These are phyloP conservation scores for Gynochthodes officinalis DNA, from an alignment of 257 asterid species.

Conservation along the genomic window DNA sequence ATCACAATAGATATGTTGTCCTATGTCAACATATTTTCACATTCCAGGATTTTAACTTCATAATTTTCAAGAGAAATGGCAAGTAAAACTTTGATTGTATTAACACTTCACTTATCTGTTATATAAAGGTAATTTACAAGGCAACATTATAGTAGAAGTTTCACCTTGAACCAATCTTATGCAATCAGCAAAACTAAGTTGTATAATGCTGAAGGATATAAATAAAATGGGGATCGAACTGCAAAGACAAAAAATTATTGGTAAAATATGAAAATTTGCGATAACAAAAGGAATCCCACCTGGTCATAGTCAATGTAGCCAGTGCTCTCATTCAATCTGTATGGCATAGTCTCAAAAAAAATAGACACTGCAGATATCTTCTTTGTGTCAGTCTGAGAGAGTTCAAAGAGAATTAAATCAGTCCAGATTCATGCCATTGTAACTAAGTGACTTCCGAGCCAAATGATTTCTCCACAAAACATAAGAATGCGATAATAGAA, in stretches of 20 bases:
- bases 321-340: conserved; percentile 69
- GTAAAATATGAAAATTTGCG: not conserved
- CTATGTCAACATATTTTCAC: not conserved
- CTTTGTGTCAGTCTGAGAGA: conserved; percentile 63
- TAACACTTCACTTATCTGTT: not conserved
- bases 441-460: not conserved
- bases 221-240: not conserved
- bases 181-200: not conserved
- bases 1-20: not conserved
- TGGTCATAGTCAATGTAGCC: conserved; percentile 88
- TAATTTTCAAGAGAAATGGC: not conserved
- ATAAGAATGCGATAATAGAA: not conserved
- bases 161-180: not conserved
- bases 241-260: not conserved
- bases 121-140: not conserved
- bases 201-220: not conserved
- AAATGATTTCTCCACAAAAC: not conserved
- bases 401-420: conserved; percentile 3
- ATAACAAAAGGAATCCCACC: conserved; percentile 31
- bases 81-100: not conserved
- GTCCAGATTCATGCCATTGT: not conserved
- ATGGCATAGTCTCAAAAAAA: conserved; percentile 89
- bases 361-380: conserved; percentile 90
- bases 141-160: not conserved
- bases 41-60: not conserved